These are phyloP conservation scores for Pseudognaphalium luteoalbum DNA, from an alignment of 129 eudicot species.

Conservation along the genomic window DNA sequence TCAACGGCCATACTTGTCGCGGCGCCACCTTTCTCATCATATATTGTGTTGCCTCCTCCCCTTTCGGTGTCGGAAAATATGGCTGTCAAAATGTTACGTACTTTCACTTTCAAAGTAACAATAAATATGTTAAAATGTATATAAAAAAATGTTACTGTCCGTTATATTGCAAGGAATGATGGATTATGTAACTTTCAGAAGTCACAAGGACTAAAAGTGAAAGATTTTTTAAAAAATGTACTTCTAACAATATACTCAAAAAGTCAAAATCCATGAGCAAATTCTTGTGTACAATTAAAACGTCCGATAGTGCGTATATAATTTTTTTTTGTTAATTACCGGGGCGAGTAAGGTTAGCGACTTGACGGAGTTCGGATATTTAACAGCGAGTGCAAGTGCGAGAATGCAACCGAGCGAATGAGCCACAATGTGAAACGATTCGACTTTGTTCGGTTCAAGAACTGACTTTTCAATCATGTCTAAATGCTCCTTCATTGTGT, in stretches of 20 bases:
- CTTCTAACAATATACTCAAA: too few species aligned
- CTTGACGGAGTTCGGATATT: conserved; percentile 67
- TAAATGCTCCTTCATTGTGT: conserved; percentile 83
- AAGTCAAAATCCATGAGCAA: too few species aligned
- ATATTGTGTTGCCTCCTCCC: conserved; percentile 79
- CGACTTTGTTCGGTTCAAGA: conserved; percentile 58
- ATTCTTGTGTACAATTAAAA: too few species aligned
- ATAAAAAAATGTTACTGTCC: too few species aligned
- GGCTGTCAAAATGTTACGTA: conserved; percentile 49
- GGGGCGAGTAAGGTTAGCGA: conserved; percentile 90
- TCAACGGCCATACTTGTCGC: conserved; percentile 76
- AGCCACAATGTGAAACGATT: conserved; percentile 90
- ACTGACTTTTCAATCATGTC: conserved; percentile 85
- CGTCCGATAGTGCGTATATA: too few species aligned
- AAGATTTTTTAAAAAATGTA: too few species aligned
- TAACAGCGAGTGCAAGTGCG: conserved; percentile 82
- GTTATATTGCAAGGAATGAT: too few species aligned
- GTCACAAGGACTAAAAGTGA: too few species aligned
- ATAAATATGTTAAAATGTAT: too few species aligned
- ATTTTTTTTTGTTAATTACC: conserved; percentile 29
- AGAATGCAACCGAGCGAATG: conserved; percentile 92
- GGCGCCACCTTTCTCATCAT: conserved; percentile 92
- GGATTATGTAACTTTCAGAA: too few species aligned
- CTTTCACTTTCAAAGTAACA: too few species aligned
- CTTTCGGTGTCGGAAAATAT: conserved; percentile 84